Percentiles rank a stretch among this genome's conserved stretches.
Conservation (phyloP, 2,329 filamentous ascomycete genomes). For the Scytalidium lignicola region DNA sequence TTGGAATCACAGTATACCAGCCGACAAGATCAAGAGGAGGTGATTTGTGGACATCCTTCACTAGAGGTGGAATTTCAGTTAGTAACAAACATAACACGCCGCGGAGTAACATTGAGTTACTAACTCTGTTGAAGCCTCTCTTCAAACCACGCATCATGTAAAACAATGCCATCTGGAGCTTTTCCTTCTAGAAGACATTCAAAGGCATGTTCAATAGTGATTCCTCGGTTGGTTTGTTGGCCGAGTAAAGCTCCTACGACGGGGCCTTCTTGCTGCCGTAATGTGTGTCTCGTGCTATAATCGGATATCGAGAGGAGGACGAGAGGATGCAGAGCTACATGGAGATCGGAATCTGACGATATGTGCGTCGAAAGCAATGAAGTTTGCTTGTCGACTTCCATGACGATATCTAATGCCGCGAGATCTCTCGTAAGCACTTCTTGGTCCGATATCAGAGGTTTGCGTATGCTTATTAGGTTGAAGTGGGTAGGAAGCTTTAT, state of each 20-base stretch:
- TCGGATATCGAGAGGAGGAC: slow-evolving; percentile 96
- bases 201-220: slow-evolving; percentile 91
- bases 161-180: slow-evolving; percentile 47
- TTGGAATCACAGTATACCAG: slow-evolving; percentile 79
- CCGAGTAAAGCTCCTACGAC: slow-evolving; percentile 85
- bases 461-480: background rate
- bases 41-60: slow-evolving; percentile 82
- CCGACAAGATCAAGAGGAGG: slow-evolving; percentile 82
- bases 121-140: slow-evolving; percentile 79
- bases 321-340: slow-evolving; percentile 83
- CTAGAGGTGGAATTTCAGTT: slow-evolving; percentile 38
- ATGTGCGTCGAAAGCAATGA: slow-evolving; percentile 62
- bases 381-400: slow-evolving; percentile 44
- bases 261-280: slow-evolving; percentile 69
- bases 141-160: slow-evolving; percentile 69
- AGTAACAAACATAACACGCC: background rate
- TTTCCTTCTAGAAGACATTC: slow-evolving; percentile 55
- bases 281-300: slow-evolving; percentile 85
- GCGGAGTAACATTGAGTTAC: slow-evolving; percentile 27
- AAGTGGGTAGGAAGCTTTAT: background rate
- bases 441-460: background rate
- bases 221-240: slow-evolving; percentile 82
- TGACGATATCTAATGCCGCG: slow-evolving; percentile 26
- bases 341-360: slow-evolving; percentile 60
- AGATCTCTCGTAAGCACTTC: slow-evolving; percentile 3